A percentile compares a stretch with the other conserved stretches of the same genome.
phyloP scores from a whole-genome alignment of 2,329 filamentous ascomycete genomes.

The Periglandula ipomoeae region DNA sequence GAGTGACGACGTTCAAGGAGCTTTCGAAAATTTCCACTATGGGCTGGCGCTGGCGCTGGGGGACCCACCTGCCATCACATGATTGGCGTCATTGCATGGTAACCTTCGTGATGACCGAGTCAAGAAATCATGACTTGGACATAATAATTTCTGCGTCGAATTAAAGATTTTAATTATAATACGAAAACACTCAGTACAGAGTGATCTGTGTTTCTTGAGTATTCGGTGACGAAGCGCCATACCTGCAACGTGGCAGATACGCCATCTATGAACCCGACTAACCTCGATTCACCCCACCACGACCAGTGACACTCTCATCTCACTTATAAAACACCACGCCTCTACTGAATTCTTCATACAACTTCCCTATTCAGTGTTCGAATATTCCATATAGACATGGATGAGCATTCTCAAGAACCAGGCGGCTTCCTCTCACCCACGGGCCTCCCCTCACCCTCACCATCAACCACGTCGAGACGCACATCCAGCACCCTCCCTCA shows the following conservation, averaged over 20 bases:
- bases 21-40: not conserved
- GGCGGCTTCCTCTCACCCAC: constrained; percentile 43
- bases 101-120: not conserved
- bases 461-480: constrained; percentile 36
- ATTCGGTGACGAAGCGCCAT: too few species aligned
- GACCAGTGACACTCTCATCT: not conserved
- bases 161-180: not conserved
- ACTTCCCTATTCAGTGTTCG: not conserved
- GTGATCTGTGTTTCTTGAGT: too few species aligned
- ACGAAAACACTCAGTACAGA: too few species aligned
- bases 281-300: not conserved
- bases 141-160: not conserved
- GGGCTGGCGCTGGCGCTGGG: not conserved
- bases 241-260: too few species aligned
- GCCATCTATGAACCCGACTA: not conserved
- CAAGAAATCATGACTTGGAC: not conserved
- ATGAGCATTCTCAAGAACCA: constrained; percentile 15
- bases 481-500: constrained; percentile 39
- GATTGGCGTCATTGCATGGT: constrained; percentile 1
- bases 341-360: not conserved
- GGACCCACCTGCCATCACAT: constrained; percentile 6
- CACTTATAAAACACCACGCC: not conserved
- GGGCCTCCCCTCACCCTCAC: constrained; percentile 45
- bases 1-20: not conserved
- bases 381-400: not conserved